phyloP scores from a whole-genome alignment of 1,139 yeast genomes.

The Geotrichum aggregatum region DNA sequence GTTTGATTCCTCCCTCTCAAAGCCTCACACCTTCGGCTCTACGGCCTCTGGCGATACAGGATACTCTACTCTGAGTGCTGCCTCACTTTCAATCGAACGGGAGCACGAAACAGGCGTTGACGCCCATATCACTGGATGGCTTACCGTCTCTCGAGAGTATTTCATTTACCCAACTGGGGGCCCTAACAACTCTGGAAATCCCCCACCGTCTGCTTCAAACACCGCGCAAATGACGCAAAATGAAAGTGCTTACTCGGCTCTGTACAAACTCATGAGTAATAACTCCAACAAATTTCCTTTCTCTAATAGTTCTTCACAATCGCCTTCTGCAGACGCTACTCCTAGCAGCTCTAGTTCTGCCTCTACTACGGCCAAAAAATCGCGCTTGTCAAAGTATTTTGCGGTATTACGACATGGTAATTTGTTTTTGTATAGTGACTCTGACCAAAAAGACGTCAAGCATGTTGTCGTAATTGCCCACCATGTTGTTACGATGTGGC shows the following conservation, averaged over 20 bases:
- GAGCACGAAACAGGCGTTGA: slow-evolving; percentile 56
- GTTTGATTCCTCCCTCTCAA: slow-evolving; percentile 13
- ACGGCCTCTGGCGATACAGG: background rate
- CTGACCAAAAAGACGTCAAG: slow-evolving; percentile 59
- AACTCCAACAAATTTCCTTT: slow-evolving; percentile 25
- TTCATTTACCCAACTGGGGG: slow-evolving; percentile 44
- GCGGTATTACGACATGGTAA: slow-evolving; percentile 67
- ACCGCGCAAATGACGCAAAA: slow-evolving; percentile 39
- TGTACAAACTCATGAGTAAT: slow-evolving; percentile 54
- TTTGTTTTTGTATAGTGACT: slow-evolving; percentile 71
- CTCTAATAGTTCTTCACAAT: slow-evolving; percentile 7
- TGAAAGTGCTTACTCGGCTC: slow-evolving; percentile 56
- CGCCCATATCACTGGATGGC: slow-evolving; percentile 71
- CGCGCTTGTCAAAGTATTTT: slow-evolving; percentile 36
- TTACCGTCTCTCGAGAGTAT: slow-evolving; percentile 76
- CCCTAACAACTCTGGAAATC: slow-evolving; percentile 32
- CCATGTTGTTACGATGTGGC: slow-evolving; percentile 80
- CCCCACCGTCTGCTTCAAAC: slow-evolving; percentile 32
- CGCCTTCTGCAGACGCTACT: slow-evolving; percentile 7
- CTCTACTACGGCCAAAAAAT: slow-evolving; percentile 17
- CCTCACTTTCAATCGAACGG: slow-evolving; percentile 45
- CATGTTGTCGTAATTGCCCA: slow-evolving; percentile 76
- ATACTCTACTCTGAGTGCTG: background rate
- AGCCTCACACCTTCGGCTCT: slow-evolving; percentile 23
- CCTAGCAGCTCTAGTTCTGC: slow-evolving; percentile 2